Evolutionary conservation across 2,329 filamentous ascomycete genomes (phyloP).

Genomic region (Fusarium luffae): DNA sequence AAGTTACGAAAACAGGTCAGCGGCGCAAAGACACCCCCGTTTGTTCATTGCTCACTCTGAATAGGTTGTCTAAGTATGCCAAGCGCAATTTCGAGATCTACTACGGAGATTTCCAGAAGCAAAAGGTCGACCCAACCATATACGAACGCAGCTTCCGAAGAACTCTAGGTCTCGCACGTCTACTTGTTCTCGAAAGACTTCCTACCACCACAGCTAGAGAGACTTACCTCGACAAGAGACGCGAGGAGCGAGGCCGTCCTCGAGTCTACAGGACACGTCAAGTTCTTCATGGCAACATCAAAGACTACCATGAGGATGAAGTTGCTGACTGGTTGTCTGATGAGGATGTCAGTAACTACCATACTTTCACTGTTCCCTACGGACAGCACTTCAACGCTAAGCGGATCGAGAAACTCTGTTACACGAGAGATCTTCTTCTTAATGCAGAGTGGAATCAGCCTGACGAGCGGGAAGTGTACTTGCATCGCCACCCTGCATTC

Average conservation of each 20-base stretch:
- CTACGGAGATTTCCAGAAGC: conserved; percentile 79
- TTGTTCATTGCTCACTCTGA: not conserved
- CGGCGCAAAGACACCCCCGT: not conserved
- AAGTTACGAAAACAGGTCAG: conserved; percentile 82
- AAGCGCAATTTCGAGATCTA: conserved; percentile 86
- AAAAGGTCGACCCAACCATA: conserved; percentile 84
- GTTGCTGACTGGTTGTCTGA: conserved; percentile 84
- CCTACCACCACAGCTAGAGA: conserved; percentile 77
- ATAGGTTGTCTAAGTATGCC: conserved; percentile 80
- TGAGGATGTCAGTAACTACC: conserved; percentile 81
- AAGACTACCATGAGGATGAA: conserved; percentile 81
- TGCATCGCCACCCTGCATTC: conserved; percentile 88
- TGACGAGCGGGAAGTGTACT: conserved; percentile 77
- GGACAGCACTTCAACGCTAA: conserved; percentile 70
- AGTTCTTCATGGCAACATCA: conserved; percentile 74
- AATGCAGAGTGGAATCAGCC: conserved; percentile 89
- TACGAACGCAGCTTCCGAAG: conserved; percentile 83
- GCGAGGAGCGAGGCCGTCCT: conserved; percentile 78
- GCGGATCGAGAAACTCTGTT: conserved; percentile 84
- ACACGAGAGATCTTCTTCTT: conserved; percentile 81
- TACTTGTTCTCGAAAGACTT: conserved; percentile 82
- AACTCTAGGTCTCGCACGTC: conserved; percentile 79
- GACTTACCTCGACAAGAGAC: conserved; percentile 74
- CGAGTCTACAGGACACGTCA: conserved; percentile 53
- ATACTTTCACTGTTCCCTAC: conserved; percentile 79